Percentiles rank a stretch among this genome's conserved stretches.
Conservation (phyloP, 345 rosid species). For the Aquilaria sinensis region DNA sequence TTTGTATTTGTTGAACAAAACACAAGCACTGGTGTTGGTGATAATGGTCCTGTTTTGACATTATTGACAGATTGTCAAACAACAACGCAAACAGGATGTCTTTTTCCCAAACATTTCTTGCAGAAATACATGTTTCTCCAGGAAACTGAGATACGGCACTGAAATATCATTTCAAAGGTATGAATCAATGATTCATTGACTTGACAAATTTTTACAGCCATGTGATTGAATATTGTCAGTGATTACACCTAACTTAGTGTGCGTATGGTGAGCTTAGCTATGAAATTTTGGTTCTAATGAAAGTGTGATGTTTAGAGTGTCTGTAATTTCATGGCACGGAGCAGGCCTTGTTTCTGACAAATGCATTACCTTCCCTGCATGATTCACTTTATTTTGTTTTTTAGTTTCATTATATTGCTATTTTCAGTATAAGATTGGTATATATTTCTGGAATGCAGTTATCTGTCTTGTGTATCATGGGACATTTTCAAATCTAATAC, state of each 20-base stretch:
- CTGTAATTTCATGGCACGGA: background rate
- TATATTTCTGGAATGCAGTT: too few species aligned
- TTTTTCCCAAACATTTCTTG: conserved; percentile 18
- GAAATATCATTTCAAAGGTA: conserved; percentile 20
- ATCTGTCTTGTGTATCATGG: too few species aligned
- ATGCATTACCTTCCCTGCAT: too few species aligned
- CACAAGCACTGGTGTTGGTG: too few species aligned
- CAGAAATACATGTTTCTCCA: conserved; percentile 23
- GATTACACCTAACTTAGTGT: background rate
- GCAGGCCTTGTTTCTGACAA: too few species aligned
- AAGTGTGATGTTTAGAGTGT: background rate
- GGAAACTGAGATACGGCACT: conserved; percentile 16
- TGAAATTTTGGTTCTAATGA: background rate
- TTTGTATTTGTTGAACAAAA: too few species aligned
- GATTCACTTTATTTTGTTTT: too few species aligned
- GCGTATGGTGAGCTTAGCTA: background rate
- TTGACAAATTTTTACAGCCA: background rate
- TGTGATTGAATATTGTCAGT: conserved; percentile 2
- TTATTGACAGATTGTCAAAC: conserved; percentile 27
- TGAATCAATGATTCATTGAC: background rate
- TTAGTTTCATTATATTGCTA: too few species aligned
- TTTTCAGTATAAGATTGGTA: too few species aligned
- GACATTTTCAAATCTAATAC: too few species aligned
- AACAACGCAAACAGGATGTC: conserved; percentile 17
- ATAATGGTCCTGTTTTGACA: too few species aligned